phyloP scores from a whole-genome alignment of 108 stramenopile species.

The Cyclotella kingstonii region DNA sequence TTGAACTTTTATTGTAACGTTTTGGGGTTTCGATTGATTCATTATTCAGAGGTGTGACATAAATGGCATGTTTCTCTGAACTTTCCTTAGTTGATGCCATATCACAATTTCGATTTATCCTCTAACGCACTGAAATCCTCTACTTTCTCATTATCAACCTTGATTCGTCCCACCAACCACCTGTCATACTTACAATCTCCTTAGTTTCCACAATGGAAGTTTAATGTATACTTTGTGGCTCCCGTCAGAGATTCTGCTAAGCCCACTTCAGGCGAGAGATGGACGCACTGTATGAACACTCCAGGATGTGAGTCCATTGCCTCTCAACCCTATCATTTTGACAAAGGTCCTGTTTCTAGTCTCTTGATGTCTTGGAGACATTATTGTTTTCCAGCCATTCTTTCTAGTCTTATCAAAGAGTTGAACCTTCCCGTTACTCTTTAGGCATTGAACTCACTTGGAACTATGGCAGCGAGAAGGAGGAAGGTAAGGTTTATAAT shows the following conservation, averaged over 20 bases:
- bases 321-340: too few relatives aligned
- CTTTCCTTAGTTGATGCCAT: too few relatives aligned
- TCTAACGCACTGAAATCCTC: too few relatives aligned
- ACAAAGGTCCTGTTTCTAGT: too few relatives aligned
- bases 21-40: slow-evolving; percentile 45
- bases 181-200: neutral
- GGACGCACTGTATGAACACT: slow-evolving; percentile 49
- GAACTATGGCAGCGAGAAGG: slow-evolving; percentile 49
- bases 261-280: slow-evolving; percentile 23
- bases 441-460: slow-evolving; percentile 43
- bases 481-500: slow-evolving; percentile 44
- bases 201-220: slow-evolving; percentile 57
- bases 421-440: too few relatives aligned
- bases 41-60: slow-evolving; percentile 41
- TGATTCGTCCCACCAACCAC: neutral
- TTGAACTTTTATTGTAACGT: slow-evolving; percentile 72
- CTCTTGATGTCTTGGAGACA: too few relatives aligned
- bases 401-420: neutral
- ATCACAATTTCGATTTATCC: too few relatives aligned
- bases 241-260: slow-evolving; percentile 30
- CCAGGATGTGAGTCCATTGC: slow-evolving; percentile 39
- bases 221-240: slow-evolving; percentile 58
- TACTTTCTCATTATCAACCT: neutral
- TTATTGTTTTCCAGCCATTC: too few relatives aligned
- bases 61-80: too few relatives aligned